Evolutionary conservation across 352 stramenopile genomes (phyloP).

Genomic region (Blastocystis sp.): DNA sequence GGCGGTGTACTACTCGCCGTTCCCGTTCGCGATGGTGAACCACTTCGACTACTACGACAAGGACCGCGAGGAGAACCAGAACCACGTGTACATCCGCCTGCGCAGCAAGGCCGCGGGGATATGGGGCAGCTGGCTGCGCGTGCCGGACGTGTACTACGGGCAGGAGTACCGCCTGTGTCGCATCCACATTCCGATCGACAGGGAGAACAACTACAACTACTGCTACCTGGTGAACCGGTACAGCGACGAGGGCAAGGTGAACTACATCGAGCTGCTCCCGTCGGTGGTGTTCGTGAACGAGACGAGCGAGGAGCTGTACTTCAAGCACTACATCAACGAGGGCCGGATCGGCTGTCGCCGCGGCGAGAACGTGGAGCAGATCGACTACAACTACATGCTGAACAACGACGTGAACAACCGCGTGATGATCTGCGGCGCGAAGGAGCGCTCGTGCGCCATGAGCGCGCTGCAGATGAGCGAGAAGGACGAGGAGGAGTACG

Average conservation of each 20-base stretch:
- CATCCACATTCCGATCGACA: constrained; percentile 69
- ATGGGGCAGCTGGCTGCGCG: constrained; percentile 60
- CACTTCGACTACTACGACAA: constrained; percentile 68
- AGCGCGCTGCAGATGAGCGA: neutral
- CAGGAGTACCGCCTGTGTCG: constrained; percentile 61
- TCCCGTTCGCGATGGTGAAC: constrained; percentile 65
- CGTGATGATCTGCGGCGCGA: neutral
- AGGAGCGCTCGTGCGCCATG: neutral
- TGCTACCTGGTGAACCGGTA: constrained; percentile 70
- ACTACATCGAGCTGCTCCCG: constrained; percentile 32
- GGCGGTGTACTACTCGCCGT: constrained; percentile 41
- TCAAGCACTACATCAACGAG: constrained; percentile 65
- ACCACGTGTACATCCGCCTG: constrained; percentile 61
- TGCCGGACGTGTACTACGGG: constrained; percentile 65
- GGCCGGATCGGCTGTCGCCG: neutral
- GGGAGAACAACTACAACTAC: constrained; percentile 70
- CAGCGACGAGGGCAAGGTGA: constrained; percentile 15
- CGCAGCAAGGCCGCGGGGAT: constrained; percentile 60
- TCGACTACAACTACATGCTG: constrained; percentile 66
- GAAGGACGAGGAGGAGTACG: neutral
- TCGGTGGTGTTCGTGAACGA: constrained; percentile 47
- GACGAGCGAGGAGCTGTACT: constrained; percentile 30
- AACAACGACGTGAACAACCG: constrained; percentile 60
- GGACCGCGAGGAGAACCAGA: constrained; percentile 59
- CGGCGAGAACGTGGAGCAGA: constrained; percentile 4